Conservation (phyloP, 352 stramenopile species). For the Pythium monospermum region DNA sequence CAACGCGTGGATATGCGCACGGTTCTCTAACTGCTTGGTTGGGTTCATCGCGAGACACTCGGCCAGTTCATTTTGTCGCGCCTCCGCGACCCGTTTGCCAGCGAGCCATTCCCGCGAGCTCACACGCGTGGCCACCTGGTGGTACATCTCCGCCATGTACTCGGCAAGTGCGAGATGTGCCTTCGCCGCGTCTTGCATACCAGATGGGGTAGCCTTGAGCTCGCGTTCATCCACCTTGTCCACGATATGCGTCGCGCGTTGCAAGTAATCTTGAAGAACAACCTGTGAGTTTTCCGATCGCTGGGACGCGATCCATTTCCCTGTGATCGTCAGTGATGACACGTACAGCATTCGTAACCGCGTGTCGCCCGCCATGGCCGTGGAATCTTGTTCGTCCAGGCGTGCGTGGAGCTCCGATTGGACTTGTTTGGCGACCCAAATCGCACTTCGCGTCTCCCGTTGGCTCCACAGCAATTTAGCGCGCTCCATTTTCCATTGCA, state of each 20-base stretch:
- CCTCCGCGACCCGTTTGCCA: slow-evolving; percentile 67
- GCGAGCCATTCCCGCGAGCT: slow-evolving; percentile 88
- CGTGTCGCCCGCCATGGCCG: slow-evolving; percentile 4
- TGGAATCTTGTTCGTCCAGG: slow-evolving; percentile 22
- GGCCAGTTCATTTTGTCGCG: slow-evolving; percentile 53
- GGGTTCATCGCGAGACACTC: slow-evolving; percentile 58
- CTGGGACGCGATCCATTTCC: slow-evolving; percentile 92
- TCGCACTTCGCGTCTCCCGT: slow-evolving; percentile 61
- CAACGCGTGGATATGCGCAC: slow-evolving; percentile 58
- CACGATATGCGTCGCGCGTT: slow-evolving; percentile 72
- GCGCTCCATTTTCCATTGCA: slow-evolving; percentile 71
- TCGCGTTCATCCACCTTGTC: slow-evolving; percentile 31
- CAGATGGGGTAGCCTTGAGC: slow-evolving; percentile 25
- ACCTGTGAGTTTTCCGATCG: slow-evolving; percentile 87
- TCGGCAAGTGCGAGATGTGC: slow-evolving; percentile 86
- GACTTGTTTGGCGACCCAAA: slow-evolving; percentile 64
- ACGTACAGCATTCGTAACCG: slow-evolving; percentile 56
- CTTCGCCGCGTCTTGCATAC: slow-evolving; percentile 51
- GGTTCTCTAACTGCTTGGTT: slow-evolving; percentile 55
- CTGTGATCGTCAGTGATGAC: slow-evolving; percentile 68
- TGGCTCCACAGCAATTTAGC: slow-evolving; percentile 79
- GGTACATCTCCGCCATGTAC: slow-evolving; percentile 90
- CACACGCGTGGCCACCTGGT: slow-evolving; percentile 81
- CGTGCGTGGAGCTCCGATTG: slow-evolving; percentile 32
- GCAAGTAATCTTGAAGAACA: slow-evolving; percentile 92